These are phyloP conservation scores for Orbilia brochopaga DNA, from an alignment of 2,329 filamentous ascomycete genomes.

Conservation along the genomic window DNA sequence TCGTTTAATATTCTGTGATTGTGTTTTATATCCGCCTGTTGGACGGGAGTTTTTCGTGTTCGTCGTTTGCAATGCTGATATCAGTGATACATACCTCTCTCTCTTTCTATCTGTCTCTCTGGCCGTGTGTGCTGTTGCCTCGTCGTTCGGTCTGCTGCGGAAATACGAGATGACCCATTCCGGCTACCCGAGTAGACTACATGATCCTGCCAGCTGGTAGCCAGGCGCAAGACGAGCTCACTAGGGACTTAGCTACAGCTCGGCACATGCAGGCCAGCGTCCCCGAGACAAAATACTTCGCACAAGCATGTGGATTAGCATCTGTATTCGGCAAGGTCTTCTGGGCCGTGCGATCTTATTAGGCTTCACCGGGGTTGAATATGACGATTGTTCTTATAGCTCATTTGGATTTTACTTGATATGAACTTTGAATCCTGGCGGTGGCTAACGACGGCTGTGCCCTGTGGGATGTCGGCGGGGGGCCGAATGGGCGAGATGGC, in stretches of 20 bases:
- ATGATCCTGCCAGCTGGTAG: no score
- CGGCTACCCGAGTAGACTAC: background rate
- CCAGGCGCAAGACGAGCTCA: background rate
- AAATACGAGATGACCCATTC: slow-evolving; percentile 37
- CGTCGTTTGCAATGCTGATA: slow-evolving; percentile 18
- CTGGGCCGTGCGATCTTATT: background rate
- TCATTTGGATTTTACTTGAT: no score
- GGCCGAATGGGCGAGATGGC: background rate
- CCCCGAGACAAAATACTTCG: background rate
- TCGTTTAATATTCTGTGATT: slow-evolving; percentile 10
- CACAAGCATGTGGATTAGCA: no score
- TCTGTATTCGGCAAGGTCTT: background rate
- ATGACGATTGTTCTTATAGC: no score
- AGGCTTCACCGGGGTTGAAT: background rate
- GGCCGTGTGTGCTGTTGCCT: no score
- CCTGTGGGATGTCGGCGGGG: slow-evolving; percentile 17
- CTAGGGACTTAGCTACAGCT: no score
- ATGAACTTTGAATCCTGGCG: background rate
- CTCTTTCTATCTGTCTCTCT: background rate
- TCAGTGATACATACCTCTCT: slow-evolving; percentile 7
- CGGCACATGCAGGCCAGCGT: background rate
- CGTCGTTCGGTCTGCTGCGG: no score
- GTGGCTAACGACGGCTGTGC: slow-evolving; percentile 14
- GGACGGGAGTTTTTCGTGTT: slow-evolving; percentile 45
- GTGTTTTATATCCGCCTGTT: slow-evolving; percentile 40